Evolutionary conservation across 1,284 basidiomycete genomes (phyloP).

Genomic region (Puccinia novopanici): DNA sequence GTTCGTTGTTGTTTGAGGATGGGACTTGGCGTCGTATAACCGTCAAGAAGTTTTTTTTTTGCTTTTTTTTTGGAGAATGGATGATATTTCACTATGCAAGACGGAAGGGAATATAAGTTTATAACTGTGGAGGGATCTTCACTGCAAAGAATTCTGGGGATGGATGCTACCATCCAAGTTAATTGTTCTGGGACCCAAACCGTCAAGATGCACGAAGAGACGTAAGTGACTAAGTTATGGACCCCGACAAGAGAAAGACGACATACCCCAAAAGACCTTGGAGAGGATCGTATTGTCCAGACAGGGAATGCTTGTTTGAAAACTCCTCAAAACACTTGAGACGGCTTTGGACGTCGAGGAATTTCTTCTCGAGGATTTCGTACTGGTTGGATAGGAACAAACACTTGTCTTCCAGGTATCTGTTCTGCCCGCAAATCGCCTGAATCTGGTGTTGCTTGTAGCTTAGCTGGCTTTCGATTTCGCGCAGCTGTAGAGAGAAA

Average conservation of each 20-base stretch:
- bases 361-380: conserved; percentile 37
- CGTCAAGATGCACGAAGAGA: neutral
- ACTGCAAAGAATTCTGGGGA: conserved; percentile 14
- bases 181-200: neutral
- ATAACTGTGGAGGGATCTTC: no score
- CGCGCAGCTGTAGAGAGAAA: conserved; percentile 13
- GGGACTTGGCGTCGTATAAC: neutral
- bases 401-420: conserved; percentile 33
- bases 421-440: conserved; percentile 24
- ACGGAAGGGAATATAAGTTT: neutral
- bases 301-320: conserved; percentile 6
- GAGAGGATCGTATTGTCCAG: conserved; percentile 27
- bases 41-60: neutral
- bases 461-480: conserved; percentile 36
- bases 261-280: conserved; percentile 16
- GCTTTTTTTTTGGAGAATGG: no score
- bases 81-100: neutral
- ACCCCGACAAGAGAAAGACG: neutral
- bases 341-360: conserved; percentile 20
- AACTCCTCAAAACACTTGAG: conserved; percentile 28
- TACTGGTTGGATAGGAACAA: conserved; percentile 37
- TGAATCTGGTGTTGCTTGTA: conserved; percentile 38
- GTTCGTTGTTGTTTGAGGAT: conserved; percentile 6
- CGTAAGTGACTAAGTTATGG: no score
- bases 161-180: conserved; percentile 14